Percentiles rank a stretch among this genome's conserved stretches.
Conservation (phyloP, 1,284 basidiomycete genomes). For the Trametes sp. region DNA sequence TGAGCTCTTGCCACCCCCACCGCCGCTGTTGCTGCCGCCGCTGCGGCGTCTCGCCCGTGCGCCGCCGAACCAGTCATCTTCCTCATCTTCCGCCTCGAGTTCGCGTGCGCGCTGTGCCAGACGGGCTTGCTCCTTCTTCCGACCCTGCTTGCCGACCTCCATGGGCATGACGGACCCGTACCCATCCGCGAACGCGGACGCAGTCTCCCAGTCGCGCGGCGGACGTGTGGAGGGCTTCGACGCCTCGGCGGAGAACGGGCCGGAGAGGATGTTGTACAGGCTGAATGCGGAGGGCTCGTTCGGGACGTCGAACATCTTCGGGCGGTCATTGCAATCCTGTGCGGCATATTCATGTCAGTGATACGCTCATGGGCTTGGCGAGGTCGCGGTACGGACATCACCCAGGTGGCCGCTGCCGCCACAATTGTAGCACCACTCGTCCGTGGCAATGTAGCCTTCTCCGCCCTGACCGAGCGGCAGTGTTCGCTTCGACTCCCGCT, state of each 20-base stretch:
- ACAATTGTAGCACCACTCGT: constrained; percentile 92
- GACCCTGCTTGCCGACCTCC: constrained; percentile 70
- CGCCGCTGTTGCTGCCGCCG: constrained; percentile 15
- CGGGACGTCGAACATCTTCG: constrained; percentile 57
- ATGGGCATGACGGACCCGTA: constrained; percentile 57
- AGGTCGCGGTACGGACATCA: constrained; percentile 71
- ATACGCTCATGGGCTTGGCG: too few relatives aligned
- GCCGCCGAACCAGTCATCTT: constrained; percentile 69
- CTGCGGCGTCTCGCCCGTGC: constrained; percentile 22
- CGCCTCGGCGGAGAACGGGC: constrained; percentile 73
- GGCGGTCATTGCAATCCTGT: constrained; percentile 75
- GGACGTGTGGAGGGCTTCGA: constrained; percentile 37
- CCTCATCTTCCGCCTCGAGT: constrained; percentile 53
- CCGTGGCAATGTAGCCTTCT: constrained; percentile 75
- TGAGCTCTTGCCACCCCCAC: constrained; percentile 15
- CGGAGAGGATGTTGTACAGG: constrained; percentile 67
- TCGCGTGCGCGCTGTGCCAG: constrained; percentile 60
- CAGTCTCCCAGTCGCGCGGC: constrained; percentile 42
- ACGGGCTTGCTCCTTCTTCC: constrained; percentile 63
- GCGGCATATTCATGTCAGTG: neutral
- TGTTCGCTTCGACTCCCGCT: constrained; percentile 56
- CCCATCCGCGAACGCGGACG: constrained; percentile 45
- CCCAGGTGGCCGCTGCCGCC: constrained; percentile 83
- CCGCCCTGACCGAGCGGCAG: constrained; percentile 73
- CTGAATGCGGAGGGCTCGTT: constrained; percentile 81